Conservation (phyloP, 306 rosid species). For the Fragaria nilgerrensis region DNA sequence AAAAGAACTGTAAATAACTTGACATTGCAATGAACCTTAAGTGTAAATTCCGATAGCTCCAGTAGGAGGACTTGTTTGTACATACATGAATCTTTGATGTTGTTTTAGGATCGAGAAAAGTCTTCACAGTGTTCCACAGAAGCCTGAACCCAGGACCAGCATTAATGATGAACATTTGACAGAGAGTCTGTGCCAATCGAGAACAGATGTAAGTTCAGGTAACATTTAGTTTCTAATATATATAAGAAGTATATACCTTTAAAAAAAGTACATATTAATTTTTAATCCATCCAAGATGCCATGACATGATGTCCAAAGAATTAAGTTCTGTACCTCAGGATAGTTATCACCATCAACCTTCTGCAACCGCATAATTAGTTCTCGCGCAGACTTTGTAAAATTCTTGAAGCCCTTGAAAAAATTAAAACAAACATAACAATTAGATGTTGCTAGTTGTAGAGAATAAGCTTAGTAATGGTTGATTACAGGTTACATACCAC, state of each 20-base stretch:
- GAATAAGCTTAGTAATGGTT: constrained; percentile 10
- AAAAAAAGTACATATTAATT: neutral
- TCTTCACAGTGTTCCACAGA: constrained; percentile 82
- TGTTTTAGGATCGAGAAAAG: constrained; percentile 92
- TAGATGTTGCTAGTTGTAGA: constrained; percentile 6
- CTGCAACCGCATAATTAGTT: constrained; percentile 72
- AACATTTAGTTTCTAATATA: constrained; percentile 1
- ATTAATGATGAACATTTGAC: constrained; percentile 94
- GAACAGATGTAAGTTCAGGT: neutral
- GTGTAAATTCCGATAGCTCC: neutral
- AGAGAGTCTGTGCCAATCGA: constrained; percentile 66
- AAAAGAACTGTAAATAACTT: neutral
- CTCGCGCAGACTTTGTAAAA: constrained; percentile 89
- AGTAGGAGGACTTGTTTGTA: constrained; percentile 13
- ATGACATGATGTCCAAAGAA: constrained; percentile 10
- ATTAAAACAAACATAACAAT: constrained; percentile 16
- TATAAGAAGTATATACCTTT: neutral
- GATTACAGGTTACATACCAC: constrained; percentile 64
- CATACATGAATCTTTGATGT: constrained; percentile 95
- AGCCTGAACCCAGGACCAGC: constrained; percentile 98
- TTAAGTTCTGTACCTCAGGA: constrained; percentile 62
- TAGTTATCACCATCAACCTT: constrained; percentile 94
- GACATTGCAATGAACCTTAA: constrained; percentile 12
- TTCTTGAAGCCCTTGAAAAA: constrained; percentile 78
- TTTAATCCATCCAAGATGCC: neutral